Conservation (phyloP, 2,329 filamentous ascomycete species). For the Aciculosporium take region DNA sequence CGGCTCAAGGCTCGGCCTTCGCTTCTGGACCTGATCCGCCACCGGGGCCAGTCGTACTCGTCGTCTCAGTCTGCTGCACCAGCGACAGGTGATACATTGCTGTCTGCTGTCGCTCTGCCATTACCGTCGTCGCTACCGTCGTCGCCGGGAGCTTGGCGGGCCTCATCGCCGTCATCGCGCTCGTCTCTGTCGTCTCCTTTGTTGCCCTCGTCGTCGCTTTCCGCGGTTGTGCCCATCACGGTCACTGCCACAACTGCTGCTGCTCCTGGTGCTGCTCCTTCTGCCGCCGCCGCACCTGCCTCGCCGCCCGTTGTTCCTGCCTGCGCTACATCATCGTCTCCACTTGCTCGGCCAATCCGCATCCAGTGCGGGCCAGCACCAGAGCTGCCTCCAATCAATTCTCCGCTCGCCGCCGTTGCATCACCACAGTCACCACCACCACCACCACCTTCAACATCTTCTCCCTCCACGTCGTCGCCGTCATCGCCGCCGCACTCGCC, state of each 20-base stretch:
- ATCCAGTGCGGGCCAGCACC: constrained; percentile 9
- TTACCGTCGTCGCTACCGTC: constrained; percentile 3
- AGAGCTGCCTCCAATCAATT: constrained; percentile 27
- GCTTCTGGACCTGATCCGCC: constrained; percentile 35
- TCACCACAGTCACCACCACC: no score
- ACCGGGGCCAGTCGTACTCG: constrained; percentile 15
- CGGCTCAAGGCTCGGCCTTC: constrained; percentile 38
- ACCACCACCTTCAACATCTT: constrained; percentile 15
- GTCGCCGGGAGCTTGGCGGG: not conserved
- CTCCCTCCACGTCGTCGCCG: constrained; percentile 18
- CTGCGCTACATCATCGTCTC: constrained; percentile 21
- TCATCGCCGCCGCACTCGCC: constrained; percentile 14
- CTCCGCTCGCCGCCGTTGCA: constrained; percentile 21
- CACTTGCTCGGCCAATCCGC: constrained; percentile 10
- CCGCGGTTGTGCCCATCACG: not conserved
- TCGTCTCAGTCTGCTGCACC: not conserved
- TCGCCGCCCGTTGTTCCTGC: constrained; percentile 6
- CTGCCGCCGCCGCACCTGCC: constrained; percentile 1
- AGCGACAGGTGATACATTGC: not conserved
- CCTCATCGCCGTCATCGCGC: not conserved
- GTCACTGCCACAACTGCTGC: not conserved
- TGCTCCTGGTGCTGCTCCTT: not conserved
- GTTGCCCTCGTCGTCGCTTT: not conserved
- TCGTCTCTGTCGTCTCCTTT: not conserved
- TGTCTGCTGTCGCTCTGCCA: constrained; percentile 1